phyloP scores from a whole-genome alignment of 1,284 basidiomycete genomes.

The Heterobasidion occidentale region DNA sequence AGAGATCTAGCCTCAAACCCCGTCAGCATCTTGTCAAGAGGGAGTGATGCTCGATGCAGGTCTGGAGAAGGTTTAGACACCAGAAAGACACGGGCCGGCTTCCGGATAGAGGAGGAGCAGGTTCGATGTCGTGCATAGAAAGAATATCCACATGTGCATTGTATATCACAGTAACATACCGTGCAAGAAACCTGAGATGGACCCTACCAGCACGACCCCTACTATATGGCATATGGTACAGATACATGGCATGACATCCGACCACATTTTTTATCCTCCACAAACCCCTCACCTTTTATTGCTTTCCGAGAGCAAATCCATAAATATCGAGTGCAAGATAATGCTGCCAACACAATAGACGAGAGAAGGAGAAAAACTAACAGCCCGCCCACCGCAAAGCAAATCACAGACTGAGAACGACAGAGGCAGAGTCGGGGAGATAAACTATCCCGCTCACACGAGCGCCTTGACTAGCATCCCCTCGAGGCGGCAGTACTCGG shows the following conservation, averaged over 20 bases:
- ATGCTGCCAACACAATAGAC: background rate
- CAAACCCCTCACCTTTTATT: background rate
- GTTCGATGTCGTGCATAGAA: no score
- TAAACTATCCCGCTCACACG: slow-evolving; percentile 22
- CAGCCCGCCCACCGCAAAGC: background rate
- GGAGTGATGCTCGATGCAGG: no score
- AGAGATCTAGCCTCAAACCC: no score
- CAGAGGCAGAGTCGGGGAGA: background rate
- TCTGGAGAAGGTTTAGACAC: no score
- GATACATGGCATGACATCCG: background rate
- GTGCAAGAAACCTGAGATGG: no score
- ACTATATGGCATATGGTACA: background rate
- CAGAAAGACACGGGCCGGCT: no score
- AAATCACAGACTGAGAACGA: background rate
- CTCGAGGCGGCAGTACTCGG: slow-evolving; percentile 72
- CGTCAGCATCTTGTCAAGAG: no score
- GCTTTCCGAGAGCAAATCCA: background rate
- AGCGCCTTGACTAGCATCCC: slow-evolving; percentile 61
- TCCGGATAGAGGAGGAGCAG: no score
- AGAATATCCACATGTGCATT: no score
- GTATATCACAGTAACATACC: no score
- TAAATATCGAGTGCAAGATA: background rate
- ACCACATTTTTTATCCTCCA: background rate
- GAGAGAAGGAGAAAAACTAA: background rate
- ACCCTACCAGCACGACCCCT: background rate